Conservation (phyloP, 441 rosid species). For the Syzygium malaccense region DNA sequence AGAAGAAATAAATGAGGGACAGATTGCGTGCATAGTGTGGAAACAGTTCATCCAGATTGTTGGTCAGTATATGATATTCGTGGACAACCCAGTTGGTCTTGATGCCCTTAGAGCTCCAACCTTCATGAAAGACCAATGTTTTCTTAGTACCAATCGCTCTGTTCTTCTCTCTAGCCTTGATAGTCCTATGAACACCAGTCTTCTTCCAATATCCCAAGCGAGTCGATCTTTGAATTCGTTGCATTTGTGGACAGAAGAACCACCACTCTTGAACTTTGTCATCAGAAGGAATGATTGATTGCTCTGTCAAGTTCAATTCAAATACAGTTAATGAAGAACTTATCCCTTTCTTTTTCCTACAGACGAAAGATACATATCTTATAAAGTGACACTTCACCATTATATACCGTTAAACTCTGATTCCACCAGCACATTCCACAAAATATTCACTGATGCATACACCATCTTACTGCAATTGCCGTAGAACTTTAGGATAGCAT, state of each 20-base stretch:
- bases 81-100: slow-evolving; percentile 10
- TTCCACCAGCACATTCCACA: background rate
- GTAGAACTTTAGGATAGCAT: background rate
- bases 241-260: slow-evolving; percentile 5
- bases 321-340: background rate
- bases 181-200: background rate
- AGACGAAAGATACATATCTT: background rate
- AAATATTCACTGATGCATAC: background rate
- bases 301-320: background rate
- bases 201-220: slow-evolving; percentile 4
- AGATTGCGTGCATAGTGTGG: background rate
- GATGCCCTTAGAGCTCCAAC: background rate
- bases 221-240: background rate
- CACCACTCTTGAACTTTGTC: background rate
- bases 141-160: background rate
- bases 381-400: background rate
- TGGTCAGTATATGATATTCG: background rate
- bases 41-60: background rate
- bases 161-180: background rate
- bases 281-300: background rate
- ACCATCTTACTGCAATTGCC: background rate
- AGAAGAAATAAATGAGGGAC: background rate
- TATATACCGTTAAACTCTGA: background rate
- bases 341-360: background rate
- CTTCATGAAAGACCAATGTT: background rate